Evolutionary conservation across 75 land plant species (phyloP).

Genomic region (Cupressus sempervirens): DNA sequence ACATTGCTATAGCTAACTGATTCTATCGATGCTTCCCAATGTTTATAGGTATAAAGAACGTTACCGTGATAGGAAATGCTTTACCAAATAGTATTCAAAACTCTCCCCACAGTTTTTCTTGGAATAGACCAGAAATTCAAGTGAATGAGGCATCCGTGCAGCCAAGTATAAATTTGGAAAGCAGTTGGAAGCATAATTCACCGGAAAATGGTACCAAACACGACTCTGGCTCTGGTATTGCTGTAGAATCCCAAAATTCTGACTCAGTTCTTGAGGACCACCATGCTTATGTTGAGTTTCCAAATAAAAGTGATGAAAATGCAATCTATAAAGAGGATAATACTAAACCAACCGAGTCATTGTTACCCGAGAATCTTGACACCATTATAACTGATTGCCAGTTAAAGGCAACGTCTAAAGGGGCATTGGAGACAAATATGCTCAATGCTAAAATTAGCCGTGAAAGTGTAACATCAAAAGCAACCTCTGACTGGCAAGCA

Average conservation of each 20-base stretch:
- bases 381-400: constrained; percentile 3
- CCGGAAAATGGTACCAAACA: neutral
- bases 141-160: neutral
- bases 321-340: neutral
- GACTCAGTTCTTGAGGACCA: neutral
- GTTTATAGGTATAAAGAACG: neutral
- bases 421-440: constrained; percentile 17
- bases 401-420: constrained; percentile 7
- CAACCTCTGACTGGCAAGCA: constrained; percentile 68
- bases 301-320: neutral
- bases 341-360: neutral
- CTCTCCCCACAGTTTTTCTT: neutral
- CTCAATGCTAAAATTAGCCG: constrained; percentile 64
- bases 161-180: neutral
- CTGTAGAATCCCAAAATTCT: neutral
- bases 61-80: neutral
- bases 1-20: neutral
- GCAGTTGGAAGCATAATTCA: neutral
- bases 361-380: neutral
- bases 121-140: neutral
- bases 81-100: neutral
- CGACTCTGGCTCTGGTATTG: neutral
- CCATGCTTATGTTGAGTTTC: neutral
- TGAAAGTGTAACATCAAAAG: constrained; percentile 33
- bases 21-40: neutral